phyloP scores from a whole-genome alignment of 345 rosid species.

The Eucalyptus fibrosa region DNA sequence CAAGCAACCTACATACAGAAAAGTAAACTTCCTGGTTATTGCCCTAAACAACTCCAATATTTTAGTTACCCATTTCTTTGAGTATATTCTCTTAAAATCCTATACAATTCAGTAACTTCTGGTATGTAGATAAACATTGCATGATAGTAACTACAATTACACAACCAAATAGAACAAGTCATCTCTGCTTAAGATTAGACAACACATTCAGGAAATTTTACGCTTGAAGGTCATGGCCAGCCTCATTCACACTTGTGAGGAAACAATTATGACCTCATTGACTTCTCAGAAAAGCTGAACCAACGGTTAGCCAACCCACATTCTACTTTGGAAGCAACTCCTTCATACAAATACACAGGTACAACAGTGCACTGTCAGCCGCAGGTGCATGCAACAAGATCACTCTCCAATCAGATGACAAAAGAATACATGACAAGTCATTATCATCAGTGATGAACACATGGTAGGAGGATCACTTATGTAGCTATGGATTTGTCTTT shows the following conservation, averaged over 20 bases:
- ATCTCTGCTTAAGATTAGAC: not conserved
- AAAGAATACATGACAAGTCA: not conserved
- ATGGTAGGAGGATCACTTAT: too few species aligned
- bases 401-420: not conserved
- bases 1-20: conserved; percentile 43
- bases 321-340: not conserved
- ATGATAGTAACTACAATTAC: not conserved
- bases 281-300: not conserved
- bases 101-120: not conserved
- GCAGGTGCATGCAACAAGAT: not conserved
- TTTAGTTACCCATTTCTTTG: not conserved
- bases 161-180: not conserved
- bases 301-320: not conserved
- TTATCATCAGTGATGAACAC: too few species aligned
- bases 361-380: not conserved
- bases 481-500: too few species aligned
- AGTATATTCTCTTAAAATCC: not conserved
- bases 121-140: not conserved
- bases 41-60: not conserved
- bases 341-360: not conserved
- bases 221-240: not conserved
- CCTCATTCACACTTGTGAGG: not conserved
- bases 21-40: not conserved
- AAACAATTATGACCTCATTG: not conserved
- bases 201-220: not conserved